Base-by-base conservation (phyloP, 208 protist species). In the Leishmania aethiopica region DNA sequence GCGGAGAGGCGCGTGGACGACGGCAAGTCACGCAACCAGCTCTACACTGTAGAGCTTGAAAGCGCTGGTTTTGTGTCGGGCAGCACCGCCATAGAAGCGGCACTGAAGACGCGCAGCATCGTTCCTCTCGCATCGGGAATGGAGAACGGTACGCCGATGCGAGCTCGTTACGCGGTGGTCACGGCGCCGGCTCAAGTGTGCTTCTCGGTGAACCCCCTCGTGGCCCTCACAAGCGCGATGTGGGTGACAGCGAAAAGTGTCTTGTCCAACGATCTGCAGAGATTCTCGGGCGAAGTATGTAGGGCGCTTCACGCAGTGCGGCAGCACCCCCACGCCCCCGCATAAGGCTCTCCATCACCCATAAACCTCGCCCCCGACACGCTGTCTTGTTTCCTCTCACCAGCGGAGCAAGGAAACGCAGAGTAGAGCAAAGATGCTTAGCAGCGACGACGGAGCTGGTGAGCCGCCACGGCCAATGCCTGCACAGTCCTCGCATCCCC, bases 91-190 rank as follows among this genome's bases (percentile, higher is more conserved):
- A 42, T 45, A 10, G 59, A 32, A 81, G 80, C 86, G 22, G 74
- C 59, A 10, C 77, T 94, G 70, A 89, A 93, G 53, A 70, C 80
- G 19, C 79, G 80, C 62, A 75, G 80, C 47, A 83, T 96, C 28
- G 89, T 92, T 73, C 89, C 88, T n/a, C 82, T 94, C 32, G 89
- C 90, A 32, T 93, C 89, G 19, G 92, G 89, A 19, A 40, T n/a
- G 19, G 85, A 93, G 67, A 82, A 82, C 42, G 82, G 74, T 13
- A 42, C 77, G 53, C 84, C 84, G 25, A 90, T 88, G 84, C 85
- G 87, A 59, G 94, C 88, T 66, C 76, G 94, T 11, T 92, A 89
- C 77, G 92, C 92, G 2, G 82, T 90, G 72, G 85, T 82, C 11
- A 71, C 79, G 19, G 73, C 79, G 13, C 69, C 74, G 17, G 37